These are phyloP conservation scores for Asclepias syriaca DNA, from an alignment of 257 asterid species.

Conservation along the genomic window DNA sequence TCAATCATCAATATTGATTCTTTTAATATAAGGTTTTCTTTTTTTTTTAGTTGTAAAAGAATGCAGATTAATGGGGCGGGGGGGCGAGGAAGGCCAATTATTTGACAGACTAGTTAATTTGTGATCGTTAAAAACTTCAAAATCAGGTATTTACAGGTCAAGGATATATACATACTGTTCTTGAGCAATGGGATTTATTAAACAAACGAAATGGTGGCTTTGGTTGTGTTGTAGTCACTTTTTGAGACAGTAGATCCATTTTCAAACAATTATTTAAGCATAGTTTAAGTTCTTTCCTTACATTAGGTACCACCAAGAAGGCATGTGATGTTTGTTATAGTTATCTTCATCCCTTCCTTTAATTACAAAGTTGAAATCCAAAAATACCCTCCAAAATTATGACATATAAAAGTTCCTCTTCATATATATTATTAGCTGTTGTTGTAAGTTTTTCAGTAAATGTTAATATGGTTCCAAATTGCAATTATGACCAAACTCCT, in stretches of 20 bases:
- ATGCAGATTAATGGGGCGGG: too few species aligned
- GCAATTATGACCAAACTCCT: too few species aligned
- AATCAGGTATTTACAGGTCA: conserved; percentile 4
- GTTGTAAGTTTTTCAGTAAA: too few species aligned
- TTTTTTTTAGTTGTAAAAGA: too few species aligned
- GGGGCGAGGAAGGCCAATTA: not conserved
- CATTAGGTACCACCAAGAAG: conserved; percentile 3
- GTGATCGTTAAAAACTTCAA: conserved; percentile 8
- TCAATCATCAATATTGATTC: conserved; percentile 10
- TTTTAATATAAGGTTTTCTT: not conserved
- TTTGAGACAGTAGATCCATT: conserved; percentile 28
- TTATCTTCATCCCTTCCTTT: not conserved
- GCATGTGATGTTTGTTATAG: conserved; percentile 29
- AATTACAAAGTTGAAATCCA: not conserved
- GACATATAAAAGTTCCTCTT: too few species aligned
- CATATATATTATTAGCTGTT: too few species aligned
- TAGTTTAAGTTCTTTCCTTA: conserved; percentile 5
- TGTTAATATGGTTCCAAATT: too few species aligned
- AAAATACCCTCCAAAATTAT: not conserved
- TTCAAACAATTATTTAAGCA: conserved; percentile 16
- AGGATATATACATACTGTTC: conserved; percentile 2
- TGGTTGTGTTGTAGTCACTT: conserved; percentile 33
- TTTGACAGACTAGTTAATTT: not conserved
- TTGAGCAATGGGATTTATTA: conserved; percentile 21
- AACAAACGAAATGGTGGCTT: conserved; percentile 36